Percentiles rank a stretch among this genome's conserved stretches.
These are phyloP conservation scores for Volutella citrinella DNA, from an alignment of 2,329 filamentous ascomycete species.

Conservation along the genomic window DNA sequence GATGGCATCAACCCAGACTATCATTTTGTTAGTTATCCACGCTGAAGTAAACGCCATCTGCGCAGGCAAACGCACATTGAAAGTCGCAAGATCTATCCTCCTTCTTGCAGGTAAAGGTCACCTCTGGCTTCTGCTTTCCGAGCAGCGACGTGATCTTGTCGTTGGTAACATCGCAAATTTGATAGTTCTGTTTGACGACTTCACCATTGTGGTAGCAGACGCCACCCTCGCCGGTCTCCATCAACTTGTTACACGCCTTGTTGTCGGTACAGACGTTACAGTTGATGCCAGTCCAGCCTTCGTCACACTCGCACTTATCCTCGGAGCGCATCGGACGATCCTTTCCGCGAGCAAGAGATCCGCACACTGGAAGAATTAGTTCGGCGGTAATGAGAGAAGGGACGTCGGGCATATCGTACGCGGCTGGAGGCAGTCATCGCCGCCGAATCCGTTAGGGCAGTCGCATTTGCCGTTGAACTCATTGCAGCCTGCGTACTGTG, in stretches of 20 bases:
- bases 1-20: constrained; percentile 89
- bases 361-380: constrained; percentile 62
- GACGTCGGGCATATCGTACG: constrained; percentile 40
- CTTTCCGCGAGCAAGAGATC: constrained; percentile 76
- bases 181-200: constrained; percentile 90
- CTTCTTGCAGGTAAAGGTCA: constrained; percentile 87
- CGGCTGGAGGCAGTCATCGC: constrained; percentile 87
- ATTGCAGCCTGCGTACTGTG: constrained; percentile 88
- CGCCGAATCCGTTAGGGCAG: constrained; percentile 89
- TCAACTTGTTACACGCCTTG: constrained; percentile 81
- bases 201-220: constrained; percentile 91
- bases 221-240: constrained; percentile 76
- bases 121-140: constrained; percentile 81
- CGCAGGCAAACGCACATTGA: constrained; percentile 88
- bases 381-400: not conserved
- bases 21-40: too few relatives aligned
- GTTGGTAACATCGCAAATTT: constrained; percentile 98
- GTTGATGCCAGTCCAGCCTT: constrained; percentile 95
- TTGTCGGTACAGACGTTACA: constrained; percentile 92
- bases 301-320: constrained; percentile 76
- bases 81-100: constrained; percentile 81
- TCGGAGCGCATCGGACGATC: constrained; percentile 73
- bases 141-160: constrained; percentile 86
- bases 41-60: too few relatives aligned
- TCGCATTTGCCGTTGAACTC: constrained; percentile 88